A percentile compares a stretch with the other conserved stretches of the same genome.
Evolutionary conservation across 2,329 filamentous ascomycete species (phyloP).

Genomic region (Alternaria sp.): DNA sequence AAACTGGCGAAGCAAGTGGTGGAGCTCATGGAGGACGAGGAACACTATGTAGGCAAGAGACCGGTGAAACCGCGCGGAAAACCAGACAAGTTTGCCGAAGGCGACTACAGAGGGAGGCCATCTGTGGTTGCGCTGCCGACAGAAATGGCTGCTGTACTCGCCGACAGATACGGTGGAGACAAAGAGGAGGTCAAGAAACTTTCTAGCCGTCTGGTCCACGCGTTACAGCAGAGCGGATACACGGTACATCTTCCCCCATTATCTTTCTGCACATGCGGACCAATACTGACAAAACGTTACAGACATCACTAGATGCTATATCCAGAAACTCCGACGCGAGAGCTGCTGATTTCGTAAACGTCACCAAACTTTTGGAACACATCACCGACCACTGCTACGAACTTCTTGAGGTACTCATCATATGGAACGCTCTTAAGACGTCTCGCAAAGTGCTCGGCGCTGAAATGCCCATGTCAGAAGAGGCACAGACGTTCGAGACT

Average conservation of each 20-base stretch:
- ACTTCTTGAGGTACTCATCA: conserved; percentile 42
- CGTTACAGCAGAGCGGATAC: conserved; percentile 34
- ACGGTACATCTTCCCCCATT: conserved; percentile 16
- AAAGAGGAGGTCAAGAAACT: conserved; percentile 51
- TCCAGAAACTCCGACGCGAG: not conserved
- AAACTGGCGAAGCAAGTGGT: conserved; percentile 48
- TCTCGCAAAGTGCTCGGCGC: conserved; percentile 49
- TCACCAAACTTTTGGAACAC: not conserved
- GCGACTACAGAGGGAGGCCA: conserved; percentile 37
- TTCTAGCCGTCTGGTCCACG: conserved; percentile 47
- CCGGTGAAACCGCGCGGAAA: not conserved
- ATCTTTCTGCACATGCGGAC: not conserved
- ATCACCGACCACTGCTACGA: conserved; percentile 17
- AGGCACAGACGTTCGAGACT: conserved; percentile 25
- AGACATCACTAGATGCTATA: conserved; percentile 16
- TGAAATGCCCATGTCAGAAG: conserved; percentile 38
- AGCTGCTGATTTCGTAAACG: conserved; percentile 17
- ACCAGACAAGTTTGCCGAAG: conserved; percentile 23
- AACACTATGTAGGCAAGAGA: conserved; percentile 41
- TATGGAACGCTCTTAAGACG: conserved; percentile 54
- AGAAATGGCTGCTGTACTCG: conserved; percentile 52
- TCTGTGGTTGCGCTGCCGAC: conserved; percentile 51
- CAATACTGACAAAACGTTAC: not conserved
- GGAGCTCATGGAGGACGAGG: conserved; percentile 49
- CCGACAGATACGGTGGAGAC: conserved; percentile 46